These are phyloP conservation scores for Epichloe typhina DNA, from an alignment of 2,329 filamentous ascomycete genomes.

Conservation along the genomic window DNA sequence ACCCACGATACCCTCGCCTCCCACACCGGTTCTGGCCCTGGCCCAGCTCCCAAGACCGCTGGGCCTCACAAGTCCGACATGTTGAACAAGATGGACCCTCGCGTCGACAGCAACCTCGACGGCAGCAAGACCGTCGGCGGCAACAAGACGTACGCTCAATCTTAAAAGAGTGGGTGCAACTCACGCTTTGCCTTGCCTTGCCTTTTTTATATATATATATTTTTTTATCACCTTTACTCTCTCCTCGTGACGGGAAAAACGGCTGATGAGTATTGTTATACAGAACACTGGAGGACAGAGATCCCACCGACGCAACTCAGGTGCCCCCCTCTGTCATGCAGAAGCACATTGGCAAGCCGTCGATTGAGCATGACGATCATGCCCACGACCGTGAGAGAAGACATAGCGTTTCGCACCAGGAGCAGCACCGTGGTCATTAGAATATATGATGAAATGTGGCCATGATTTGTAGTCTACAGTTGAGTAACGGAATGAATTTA, in stretches of 20 bases:
- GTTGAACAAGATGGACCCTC: slow-evolving; percentile 41
- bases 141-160: slow-evolving; percentile 32
- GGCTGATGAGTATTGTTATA: neutral
- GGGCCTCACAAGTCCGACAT: slow-evolving; percentile 36
- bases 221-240: too few species aligned
- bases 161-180: slow-evolving; percentile 18
- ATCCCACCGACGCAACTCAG: slow-evolving; percentile 43
- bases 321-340: slow-evolving; percentile 43
- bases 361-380: slow-evolving; percentile 30
- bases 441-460: neutral
- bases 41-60: slow-evolving; percentile 21
- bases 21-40: slow-evolving; percentile 11
- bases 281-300: slow-evolving; percentile 15
- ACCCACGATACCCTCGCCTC: neutral
- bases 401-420: slow-evolving; percentile 36
- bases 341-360: slow-evolving; percentile 32
- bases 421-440: slow-evolving; percentile 33
- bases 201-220: too few species aligned
- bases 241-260: neutral
- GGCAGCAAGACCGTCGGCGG: slow-evolving; percentile 40
- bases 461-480: neutral
- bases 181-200: neutral
- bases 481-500: slow-evolving; percentile 5
- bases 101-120: slow-evolving; percentile 43
- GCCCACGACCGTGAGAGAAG: slow-evolving; percentile 30